Evolutionary conservation across 2,329 filamentous ascomycete genomes (phyloP), one percentile per base, ranked within the genome.

Genomic region (Microdochium paspali): DNA sequence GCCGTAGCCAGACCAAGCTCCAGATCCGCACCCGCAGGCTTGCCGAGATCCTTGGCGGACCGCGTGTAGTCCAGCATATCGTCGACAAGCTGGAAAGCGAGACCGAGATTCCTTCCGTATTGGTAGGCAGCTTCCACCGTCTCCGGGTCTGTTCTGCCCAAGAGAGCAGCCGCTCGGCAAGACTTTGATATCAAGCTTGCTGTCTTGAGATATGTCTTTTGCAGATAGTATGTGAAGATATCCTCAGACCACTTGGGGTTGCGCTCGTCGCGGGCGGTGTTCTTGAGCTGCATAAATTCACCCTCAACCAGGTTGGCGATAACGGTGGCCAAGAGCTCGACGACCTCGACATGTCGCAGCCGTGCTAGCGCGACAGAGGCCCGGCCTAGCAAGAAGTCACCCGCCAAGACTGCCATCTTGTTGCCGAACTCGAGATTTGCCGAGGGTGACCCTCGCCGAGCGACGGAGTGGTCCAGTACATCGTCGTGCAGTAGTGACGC

Each of bases 231-330:
- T 24, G 82, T 79, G 51, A 98, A 78, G 1, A 90, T 87, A 46
- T 95, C 87, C 60, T 96, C 88, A 2, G 85, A 93, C 79, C 87
- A 97, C 10, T 77, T 71, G 1, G 91, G 91, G 56, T 87, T 84
- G 54, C 79, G 76, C 72, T 97, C 91, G 63, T 96, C 91, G 54
- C 80, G 76, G 43, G 87, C 87, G 1, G 93, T 97, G 67, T 98
- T 98, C 71, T 95, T 94, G 58, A 98, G 74, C 72, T 98, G 93
- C 93, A 98, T 98, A 72, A 98, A 97, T 68, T 98, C 93, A 61
- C 93, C 93, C 70, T 98, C 93, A 20, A 98, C 90, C 24, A 98
- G 74, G 64, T 98, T 98, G 42, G 93, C 91, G 56, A 98, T 97
- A 39, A 97, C 93, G 1, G 91, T 97, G 3, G 93, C 90, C 25